Conservation (phyloP, 441 rosid genomes). For the Euphorbia schlechtendalii region DNA sequence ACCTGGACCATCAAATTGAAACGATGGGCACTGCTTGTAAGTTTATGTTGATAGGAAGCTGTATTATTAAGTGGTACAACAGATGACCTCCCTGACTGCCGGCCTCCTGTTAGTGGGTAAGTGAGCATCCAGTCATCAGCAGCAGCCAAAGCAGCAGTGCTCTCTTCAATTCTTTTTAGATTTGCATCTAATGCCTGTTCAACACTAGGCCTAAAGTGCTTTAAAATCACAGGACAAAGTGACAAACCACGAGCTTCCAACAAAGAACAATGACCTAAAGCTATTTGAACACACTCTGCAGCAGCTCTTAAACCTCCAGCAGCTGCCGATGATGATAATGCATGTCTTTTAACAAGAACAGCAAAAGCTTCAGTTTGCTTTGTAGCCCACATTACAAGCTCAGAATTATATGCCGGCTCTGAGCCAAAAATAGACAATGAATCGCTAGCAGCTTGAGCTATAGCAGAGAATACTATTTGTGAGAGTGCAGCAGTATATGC, state of each 20-base stretch:
- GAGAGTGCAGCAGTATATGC: conserved; percentile 98
- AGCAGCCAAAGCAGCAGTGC: conserved; percentile 97
- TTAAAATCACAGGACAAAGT: conserved; percentile 81
- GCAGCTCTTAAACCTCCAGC: conserved; percentile 99
- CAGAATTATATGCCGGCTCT: conserved; percentile 86
- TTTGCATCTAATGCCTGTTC: conserved; percentile 95
- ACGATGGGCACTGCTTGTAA: conserved; percentile 93
- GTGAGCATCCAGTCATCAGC: conserved; percentile 98
- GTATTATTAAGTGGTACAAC: conserved; percentile 35
- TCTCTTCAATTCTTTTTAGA: conserved; percentile 93
- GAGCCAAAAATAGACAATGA: conserved; percentile 74
- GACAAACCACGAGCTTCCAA: conserved; percentile 93
- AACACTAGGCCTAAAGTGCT: conserved; percentile 91
- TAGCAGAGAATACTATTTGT: conserved; percentile 90
- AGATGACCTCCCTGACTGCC: conserved; percentile 62
- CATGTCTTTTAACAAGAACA: conserved; percentile 89
- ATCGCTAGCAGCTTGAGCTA: conserved; percentile 91
- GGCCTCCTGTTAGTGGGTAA: conserved; percentile 49
- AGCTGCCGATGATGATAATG: conserved; percentile 95
- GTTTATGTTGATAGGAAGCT: conserved; percentile 71
- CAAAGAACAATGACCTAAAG: conserved; percentile 96
- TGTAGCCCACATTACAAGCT: conserved; percentile 97
- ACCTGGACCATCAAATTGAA: conserved; percentile 99
- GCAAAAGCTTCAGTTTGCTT: conserved; percentile 89
- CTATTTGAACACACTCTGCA: conserved; percentile 98